A percentile compares a stretch with the other conserved stretches of the same genome.
These are phyloP conservation scores for Sindora glabra DNA, from an alignment of 306 rosid genomes.

Conservation along the genomic window DNA sequence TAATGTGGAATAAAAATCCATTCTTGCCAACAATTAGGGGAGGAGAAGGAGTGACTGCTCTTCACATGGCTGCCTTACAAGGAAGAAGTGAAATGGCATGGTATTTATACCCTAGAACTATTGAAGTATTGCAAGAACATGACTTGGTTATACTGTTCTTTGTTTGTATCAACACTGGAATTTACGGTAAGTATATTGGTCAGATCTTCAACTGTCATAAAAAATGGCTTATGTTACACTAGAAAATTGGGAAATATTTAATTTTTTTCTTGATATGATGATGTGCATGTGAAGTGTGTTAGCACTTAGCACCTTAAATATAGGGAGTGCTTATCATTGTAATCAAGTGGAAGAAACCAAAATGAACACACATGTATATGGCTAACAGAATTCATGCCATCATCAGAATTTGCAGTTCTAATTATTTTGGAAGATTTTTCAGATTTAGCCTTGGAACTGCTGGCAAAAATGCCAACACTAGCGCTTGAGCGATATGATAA, in stretches of 20 bases:
- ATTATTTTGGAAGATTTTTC: not conserved
- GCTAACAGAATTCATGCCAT: not conserved
- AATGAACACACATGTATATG: not conserved
- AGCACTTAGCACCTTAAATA: too few species aligned
- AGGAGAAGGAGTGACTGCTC: not conserved
- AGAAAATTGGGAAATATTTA: too few species aligned
- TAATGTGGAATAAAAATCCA: not conserved
- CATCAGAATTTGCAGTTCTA: not conserved
- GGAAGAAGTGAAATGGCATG: slow-evolving; percentile 21
- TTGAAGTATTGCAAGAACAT: accelerated
- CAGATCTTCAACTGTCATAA: not conserved
- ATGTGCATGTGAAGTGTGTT: too few species aligned
- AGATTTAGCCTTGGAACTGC: slow-evolving; percentile 19
- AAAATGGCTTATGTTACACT: too few species aligned
- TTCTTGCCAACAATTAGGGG: not conserved
- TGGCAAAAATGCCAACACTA: not conserved
- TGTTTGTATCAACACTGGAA: slow-evolving; percentile 13
- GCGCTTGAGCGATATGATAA: slow-evolving; percentile 1
- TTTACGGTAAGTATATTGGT: slow-evolving; percentile 3
- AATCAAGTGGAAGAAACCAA: not conserved
- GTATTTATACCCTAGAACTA: not conserved
- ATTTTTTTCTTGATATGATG: too few species aligned
- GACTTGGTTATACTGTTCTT: slow-evolving; percentile 17
- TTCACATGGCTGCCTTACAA: slow-evolving; percentile 23
- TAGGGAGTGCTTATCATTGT: too few species aligned